Evolutionary conservation across 1,284 basidiomycete genomes (phyloP), one percentile per base, ranked within the genome.

Genomic region (Laetiporus sulphureus): DNA sequence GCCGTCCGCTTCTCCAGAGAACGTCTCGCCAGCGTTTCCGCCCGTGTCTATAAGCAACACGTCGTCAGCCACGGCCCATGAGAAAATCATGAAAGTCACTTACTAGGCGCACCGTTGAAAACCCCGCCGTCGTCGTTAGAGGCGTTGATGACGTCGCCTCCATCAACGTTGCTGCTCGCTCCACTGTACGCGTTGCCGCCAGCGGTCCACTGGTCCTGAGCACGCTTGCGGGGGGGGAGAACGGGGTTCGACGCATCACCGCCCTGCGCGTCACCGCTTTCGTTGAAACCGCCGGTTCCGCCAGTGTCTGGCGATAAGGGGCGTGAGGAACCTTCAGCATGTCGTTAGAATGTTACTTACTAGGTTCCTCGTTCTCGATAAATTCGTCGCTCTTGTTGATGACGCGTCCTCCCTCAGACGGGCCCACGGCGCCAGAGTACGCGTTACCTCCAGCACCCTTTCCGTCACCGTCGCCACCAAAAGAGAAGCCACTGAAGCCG

Each of bases 151-250:
- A 45, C 32, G 21, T 37, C 18, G 24, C 40, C 39, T 13, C 40
- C 44, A 16, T 40, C 35, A 19, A 38, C 48, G 21, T 46, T 12
- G 22, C 38, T 41, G 16, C 55, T 50, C 20, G 50, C 49, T 24
- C 59, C 59, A 16, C 55, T 51, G 46, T 54, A 55, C 2, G 59
- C 38, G 36, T 46, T 46, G 34, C 49, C 49, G 36, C 55, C 55
- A 11, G 52, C 52, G 10, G 48, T 49, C 20, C 32, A 20, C 15
- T 16, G 10, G 37, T 53, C 50, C 10, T 20, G 21, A 5, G 47
- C 48, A 43, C 54, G 51, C 40, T 37, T 43, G 34, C 44, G 18
- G 41, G 40, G 36, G 23, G 36, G 10, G 18, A 44, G 4, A 4
- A 11, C 27, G 25, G 38, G 42, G 18, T 42, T 27, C 5, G 19